Evolutionary conservation across 805 yeast species (phyloP).

Genomic region (Candida patagonica): DNA sequence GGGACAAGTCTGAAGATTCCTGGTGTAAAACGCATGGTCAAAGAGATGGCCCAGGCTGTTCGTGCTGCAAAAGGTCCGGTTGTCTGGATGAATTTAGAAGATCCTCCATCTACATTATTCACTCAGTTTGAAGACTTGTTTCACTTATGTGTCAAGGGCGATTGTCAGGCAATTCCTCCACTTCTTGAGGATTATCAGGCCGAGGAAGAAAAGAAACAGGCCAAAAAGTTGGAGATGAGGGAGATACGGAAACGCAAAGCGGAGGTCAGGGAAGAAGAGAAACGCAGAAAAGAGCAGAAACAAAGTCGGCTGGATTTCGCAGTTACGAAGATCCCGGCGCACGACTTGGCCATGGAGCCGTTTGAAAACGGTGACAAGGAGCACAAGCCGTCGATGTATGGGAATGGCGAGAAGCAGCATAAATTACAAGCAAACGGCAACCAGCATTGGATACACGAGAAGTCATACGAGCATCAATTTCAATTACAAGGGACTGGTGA

Average conservation of each 20-base stretch:
- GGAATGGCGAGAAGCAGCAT: background rate
- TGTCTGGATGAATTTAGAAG: constrained; percentile 52
- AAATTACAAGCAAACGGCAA: no score
- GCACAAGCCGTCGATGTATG: background rate
- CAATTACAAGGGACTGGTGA: no score
- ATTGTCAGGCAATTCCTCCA: constrained; percentile 49
- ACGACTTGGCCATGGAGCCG: background rate
- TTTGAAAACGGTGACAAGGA: constrained; percentile 3
- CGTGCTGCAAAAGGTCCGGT: constrained; percentile 50
- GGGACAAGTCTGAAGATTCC: constrained; percentile 84
- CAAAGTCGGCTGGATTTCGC: background rate
- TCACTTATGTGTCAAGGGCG: constrained; percentile 54
- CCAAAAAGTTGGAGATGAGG: constrained; percentile 18
- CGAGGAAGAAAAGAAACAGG: constrained; percentile 19
- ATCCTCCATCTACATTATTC: constrained; percentile 25
- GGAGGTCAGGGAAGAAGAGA: constrained; percentile 4
- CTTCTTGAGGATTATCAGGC: constrained; percentile 22
- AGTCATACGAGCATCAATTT: no score
- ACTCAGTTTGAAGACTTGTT: constrained; percentile 43
- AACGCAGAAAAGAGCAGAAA: background rate
- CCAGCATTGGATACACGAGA: no score
- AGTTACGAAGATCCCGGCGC: background rate
- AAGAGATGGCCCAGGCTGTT: constrained; percentile 49
- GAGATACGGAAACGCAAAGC: constrained; percentile 12
- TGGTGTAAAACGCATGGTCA: constrained; percentile 53